Percentiles rank a stretch among this genome's conserved stretches.
phyloP scores from a whole-genome alignment of 2,329 filamentous ascomycete species.

The Paraphaeosphaeria sporulosa region DNA sequence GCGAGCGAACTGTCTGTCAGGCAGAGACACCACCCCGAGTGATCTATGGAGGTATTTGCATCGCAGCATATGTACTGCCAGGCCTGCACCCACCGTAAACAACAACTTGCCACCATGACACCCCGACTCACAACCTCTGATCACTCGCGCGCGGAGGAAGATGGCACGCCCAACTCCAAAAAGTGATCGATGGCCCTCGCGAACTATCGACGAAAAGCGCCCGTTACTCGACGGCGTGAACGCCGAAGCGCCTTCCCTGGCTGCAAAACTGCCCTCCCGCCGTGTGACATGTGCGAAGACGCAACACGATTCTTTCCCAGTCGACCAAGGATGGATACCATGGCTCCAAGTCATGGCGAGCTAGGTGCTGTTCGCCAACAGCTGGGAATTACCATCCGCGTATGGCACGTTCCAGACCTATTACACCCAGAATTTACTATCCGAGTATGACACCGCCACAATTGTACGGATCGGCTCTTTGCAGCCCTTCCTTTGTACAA shows the following conservation, averaged over 20 bases:
- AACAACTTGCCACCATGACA: background rate
- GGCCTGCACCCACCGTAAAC: background rate
- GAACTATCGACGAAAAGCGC: slow-evolving; percentile 18
- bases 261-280: slow-evolving; percentile 17
- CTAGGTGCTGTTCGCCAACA: slow-evolving; percentile 27
- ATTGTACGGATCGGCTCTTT: slow-evolving; percentile 49
- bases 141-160: too few relatives aligned
- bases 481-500: slow-evolving; percentile 45
- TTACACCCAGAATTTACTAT: too few relatives aligned
- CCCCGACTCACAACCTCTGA: background rate
- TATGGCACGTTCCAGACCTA: too few relatives aligned
- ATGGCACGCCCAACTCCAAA: too few relatives aligned
- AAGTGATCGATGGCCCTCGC: background rate
- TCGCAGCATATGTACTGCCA: background rate
- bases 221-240: slow-evolving; percentile 16
- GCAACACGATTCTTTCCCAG: slow-evolving; percentile 19
- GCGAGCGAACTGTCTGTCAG: too few relatives aligned
- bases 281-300: slow-evolving; percentile 19
- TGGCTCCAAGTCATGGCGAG: slow-evolving; percentile 54
- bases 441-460: slow-evolving; percentile 40
- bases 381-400: too few relatives aligned
- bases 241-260: slow-evolving; percentile 4
- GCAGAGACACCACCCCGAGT: background rate
- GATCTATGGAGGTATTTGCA: background rate
- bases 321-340: slow-evolving; percentile 45